Conservation (phyloP, 441 rosid genomes). For the Dalechampia spathulata region DNA sequence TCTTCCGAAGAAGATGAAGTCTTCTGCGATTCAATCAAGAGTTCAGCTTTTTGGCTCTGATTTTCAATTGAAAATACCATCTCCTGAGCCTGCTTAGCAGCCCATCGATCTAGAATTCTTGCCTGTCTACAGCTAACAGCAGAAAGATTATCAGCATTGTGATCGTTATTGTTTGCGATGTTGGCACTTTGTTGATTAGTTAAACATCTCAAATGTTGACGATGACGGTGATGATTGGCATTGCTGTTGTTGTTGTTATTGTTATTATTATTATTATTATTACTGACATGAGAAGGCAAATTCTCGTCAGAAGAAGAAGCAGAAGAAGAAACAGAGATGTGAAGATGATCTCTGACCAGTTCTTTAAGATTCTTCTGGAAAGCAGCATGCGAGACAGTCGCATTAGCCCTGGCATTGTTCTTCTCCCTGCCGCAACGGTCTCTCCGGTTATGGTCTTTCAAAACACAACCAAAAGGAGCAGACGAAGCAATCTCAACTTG, state of each 20-base stretch:
- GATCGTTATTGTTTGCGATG: background rate
- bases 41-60: conserved; percentile 31
- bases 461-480: conserved; percentile 48
- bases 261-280: too few species aligned
- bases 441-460: conserved; percentile 48
- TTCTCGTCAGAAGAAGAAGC: conserved; percentile 13
- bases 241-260: too few species aligned
- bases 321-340: conserved; percentile 26
- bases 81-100: conserved; percentile 37
- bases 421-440: conserved; percentile 33
- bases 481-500: conserved; percentile 62
- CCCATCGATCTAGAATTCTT: conserved; percentile 38
- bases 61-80: conserved; percentile 31
- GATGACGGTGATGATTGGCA: background rate
- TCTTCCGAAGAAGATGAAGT: conserved; percentile 8
- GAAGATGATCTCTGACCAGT: conserved; percentile 54
- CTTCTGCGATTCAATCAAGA: conserved; percentile 3
- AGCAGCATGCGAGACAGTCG: conserved; percentile 20
- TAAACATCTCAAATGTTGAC: conserved; percentile 4
- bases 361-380: conserved; percentile 63
- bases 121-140: conserved; percentile 18
- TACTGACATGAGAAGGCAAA: conserved; percentile 8
- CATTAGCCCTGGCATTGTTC: conserved; percentile 27
- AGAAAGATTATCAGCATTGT: background rate
- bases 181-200: conserved; percentile 2